These are phyloP conservation scores for Myxozyma kluyveri DNA, from an alignment of 805 yeast species.

Conservation along the genomic window DNA sequence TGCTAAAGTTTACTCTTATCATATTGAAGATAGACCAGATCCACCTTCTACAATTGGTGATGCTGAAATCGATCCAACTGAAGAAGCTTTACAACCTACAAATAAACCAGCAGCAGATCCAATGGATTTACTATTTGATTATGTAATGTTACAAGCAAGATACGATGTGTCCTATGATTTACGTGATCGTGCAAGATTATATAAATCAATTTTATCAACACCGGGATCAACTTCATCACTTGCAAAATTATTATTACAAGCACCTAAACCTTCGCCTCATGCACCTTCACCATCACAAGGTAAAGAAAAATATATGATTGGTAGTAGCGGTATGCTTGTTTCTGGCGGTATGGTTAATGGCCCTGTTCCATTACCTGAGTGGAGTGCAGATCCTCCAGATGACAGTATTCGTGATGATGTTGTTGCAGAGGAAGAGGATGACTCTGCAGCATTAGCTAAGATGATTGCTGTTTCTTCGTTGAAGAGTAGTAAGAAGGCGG, in stretches of 20 bases:
- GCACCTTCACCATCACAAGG: conserved; percentile 30
- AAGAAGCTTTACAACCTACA: conserved; percentile 18
- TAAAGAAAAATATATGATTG: conserved; percentile 31
- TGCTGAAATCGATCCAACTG: conserved; percentile 15
- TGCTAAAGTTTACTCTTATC: conserved; percentile 64
- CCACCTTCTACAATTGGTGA: conserved; percentile 28
- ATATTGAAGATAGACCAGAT: conserved; percentile 45
- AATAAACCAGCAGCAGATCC: conserved; percentile 36
- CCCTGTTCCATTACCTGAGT: conserved; percentile 41
- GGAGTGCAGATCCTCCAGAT: conserved; percentile 46
- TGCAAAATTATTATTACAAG: conserved; percentile 69
- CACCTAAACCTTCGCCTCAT: conserved; percentile 66
- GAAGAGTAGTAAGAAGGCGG: conserved; percentile 13
- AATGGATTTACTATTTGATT: conserved; percentile 55
- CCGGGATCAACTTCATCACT: conserved; percentile 48
- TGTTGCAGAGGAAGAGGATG: conserved; percentile 1
- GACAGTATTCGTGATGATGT: conserved; percentile 35
- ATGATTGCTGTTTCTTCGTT: not conserved
- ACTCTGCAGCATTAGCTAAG: not conserved
- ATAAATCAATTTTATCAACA: conserved; percentile 58
- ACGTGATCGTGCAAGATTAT: conserved; percentile 79
- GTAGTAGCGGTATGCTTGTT: conserved; percentile 31
- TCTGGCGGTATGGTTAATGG: conserved; percentile 38
- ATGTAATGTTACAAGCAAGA: conserved; percentile 60
- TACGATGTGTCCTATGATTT: conserved; percentile 75